phyloP scores from a whole-genome alignment of 192 early-diverging fungal genomes.

The Coemansia sp. region DNA sequence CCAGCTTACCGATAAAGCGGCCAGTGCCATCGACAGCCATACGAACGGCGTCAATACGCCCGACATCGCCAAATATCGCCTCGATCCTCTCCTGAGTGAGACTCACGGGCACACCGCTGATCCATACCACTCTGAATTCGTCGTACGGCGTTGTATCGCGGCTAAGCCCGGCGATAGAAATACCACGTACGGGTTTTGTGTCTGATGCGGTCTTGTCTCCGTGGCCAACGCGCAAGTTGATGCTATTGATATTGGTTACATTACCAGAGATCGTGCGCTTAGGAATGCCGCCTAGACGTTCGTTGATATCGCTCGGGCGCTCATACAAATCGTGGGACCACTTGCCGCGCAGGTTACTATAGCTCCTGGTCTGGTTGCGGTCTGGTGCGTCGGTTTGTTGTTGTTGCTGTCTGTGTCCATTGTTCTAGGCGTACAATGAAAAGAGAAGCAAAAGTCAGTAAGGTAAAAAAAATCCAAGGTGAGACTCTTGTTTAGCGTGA shows the following conservation, averaged over 20 bases:
- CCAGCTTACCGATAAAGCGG: constrained; percentile 46
- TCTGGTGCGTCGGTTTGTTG: neutral
- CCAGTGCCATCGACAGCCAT: constrained; percentile 40
- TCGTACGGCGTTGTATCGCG: constrained; percentile 40
- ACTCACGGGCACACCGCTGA: constrained; percentile 33
- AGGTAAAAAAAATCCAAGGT: neutral
- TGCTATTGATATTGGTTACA: neutral
- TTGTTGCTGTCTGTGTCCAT: neutral
- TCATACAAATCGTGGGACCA: constrained; percentile 44
- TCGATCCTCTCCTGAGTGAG: constrained; percentile 44
- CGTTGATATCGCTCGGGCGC: constrained; percentile 32
- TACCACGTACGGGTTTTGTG: constrained; percentile 13
- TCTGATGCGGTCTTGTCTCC: neutral
- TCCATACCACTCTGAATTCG: constrained; percentile 40
- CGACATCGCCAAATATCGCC: constrained; percentile 37
- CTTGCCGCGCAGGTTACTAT: constrained; percentile 5
- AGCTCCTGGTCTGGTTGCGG: neutral
- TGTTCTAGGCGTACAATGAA: neutral
- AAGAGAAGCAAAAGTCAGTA: neutral
- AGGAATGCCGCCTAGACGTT: constrained; percentile 26
- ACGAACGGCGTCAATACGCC: constrained; percentile 43
- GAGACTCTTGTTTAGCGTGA: neutral
- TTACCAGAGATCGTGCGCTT: neutral
- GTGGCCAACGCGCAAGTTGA: neutral
- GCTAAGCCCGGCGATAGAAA: constrained; percentile 34